Conservation (phyloP, 495 filamentous ascomycete species). For the Hypoxylon fuscum region DNA sequence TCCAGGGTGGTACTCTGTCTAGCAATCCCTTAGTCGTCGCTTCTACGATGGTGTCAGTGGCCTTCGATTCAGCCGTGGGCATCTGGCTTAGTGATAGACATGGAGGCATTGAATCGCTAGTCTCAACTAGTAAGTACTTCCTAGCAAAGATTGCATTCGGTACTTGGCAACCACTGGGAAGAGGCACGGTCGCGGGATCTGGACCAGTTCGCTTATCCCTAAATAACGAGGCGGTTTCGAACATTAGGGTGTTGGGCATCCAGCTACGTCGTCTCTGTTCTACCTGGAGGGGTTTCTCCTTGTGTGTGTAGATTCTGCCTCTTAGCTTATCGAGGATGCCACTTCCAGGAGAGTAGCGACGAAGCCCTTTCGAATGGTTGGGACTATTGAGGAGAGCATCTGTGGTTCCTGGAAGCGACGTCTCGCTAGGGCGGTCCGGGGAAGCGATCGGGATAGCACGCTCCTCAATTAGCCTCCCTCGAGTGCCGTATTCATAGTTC, state of each 20-base stretch:
- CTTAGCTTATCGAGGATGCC: slow-evolving; percentile 29
- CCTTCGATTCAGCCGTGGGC: slow-evolving; percentile 47
- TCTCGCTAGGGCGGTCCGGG: slow-evolving; percentile 23
- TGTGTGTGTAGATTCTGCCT: slow-evolving; percentile 18
- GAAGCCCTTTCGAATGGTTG: slow-evolving; percentile 22
- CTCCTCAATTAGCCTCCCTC: slow-evolving; percentile 39
- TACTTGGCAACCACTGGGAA: slow-evolving; percentile 35
- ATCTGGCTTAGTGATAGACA: slow-evolving; percentile 35
- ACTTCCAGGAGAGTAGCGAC: slow-evolving; percentile 25
- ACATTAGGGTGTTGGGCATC: slow-evolving; percentile 26
- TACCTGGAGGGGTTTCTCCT: slow-evolving; percentile 8
- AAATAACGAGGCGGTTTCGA: slow-evolving; percentile 26
- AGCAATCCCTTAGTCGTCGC: slow-evolving; percentile 46
- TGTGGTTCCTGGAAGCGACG: slow-evolving; percentile 24
- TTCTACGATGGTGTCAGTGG: slow-evolving; percentile 53
- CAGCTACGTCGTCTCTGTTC: slow-evolving; percentile 38
- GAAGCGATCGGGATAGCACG: slow-evolving; percentile 34
- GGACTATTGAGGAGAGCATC: slow-evolving; percentile 24
- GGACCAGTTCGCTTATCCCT: slow-evolving; percentile 23
- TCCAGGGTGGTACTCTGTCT: slow-evolving; percentile 35
- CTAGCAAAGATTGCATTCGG: slow-evolving; percentile 47
- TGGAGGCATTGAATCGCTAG: slow-evolving; percentile 36
- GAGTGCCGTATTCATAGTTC: slow-evolving; percentile 33
- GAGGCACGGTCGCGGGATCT: slow-evolving; percentile 20
- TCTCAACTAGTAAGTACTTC: slow-evolving; percentile 44